phyloP scores from a whole-genome alignment of 441 rosid species.

The Jatropha multifida region DNA sequence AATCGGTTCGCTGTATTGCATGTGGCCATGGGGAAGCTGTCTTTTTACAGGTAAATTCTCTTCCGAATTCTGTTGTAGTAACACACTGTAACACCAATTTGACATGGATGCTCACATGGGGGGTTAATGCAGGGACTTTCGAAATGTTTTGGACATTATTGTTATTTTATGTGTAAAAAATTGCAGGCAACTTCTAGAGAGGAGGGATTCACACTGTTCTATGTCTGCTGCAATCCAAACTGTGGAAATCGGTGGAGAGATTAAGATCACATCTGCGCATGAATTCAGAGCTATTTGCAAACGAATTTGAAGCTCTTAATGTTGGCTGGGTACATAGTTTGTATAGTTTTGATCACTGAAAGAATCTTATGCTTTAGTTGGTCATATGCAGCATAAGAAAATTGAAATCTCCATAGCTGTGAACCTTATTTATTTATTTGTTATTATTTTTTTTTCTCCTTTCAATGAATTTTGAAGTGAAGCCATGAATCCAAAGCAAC shows the following conservation, averaged over 20 bases:
- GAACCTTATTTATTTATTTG: too few relatives aligned
- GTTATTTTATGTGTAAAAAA: not conserved
- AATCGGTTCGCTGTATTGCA: constrained; percentile 61
- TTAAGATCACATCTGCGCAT: constrained; percentile 29
- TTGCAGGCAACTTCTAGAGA: constrained; percentile 73
- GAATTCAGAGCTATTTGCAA: not conserved
- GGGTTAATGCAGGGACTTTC: too few relatives aligned
- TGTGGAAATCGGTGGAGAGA: constrained; percentile 80
- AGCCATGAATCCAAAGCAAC: too few relatives aligned
- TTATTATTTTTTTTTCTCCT: too few relatives aligned
- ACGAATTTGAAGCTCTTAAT: not conserved
- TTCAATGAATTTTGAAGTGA: too few relatives aligned
- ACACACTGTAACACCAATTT: not conserved
- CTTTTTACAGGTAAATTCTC: constrained; percentile 65
- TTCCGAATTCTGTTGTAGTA: not conserved
- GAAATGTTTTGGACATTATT: too few relatives aligned
- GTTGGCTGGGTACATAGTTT: not conserved
- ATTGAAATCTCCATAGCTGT: not conserved
- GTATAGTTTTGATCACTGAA: not conserved
- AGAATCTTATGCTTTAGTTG: not conserved
- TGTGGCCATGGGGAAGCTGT: constrained; percentile 81
- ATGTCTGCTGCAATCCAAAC: constrained; percentile 72
- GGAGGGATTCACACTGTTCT: constrained; percentile 78
- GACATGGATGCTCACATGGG: not conserved
- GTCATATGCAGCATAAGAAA: not conserved